Conservation (phyloP, 2,329 filamentous ascomycete species). For the Aspergillus costaricaensis region DNA sequence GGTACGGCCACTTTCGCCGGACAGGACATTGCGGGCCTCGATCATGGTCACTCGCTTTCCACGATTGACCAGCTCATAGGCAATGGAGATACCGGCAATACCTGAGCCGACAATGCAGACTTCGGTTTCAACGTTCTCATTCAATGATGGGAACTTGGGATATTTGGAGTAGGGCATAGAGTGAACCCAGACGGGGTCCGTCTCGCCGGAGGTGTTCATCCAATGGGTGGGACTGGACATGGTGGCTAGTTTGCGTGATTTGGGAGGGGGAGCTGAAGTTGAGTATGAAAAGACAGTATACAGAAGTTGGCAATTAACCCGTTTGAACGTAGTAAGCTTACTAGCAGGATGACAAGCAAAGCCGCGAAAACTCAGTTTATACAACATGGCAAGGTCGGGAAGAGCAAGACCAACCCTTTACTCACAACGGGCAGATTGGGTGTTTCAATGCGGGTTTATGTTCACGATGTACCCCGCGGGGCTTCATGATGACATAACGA, state of each 20-base stretch:
- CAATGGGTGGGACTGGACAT: not conserved
- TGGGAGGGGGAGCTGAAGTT: no score
- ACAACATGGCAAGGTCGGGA: no score
- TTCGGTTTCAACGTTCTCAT: slow-evolving; percentile 49
- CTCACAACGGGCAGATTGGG: no score
- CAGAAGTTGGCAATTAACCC: no score
- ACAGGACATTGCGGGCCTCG: slow-evolving; percentile 57
- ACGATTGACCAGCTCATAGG: slow-evolving; percentile 56
- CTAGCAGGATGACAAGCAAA: no score
- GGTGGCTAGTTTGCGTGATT: not conserved
- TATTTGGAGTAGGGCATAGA: slow-evolving; percentile 48
- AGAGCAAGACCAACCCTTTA: no score
- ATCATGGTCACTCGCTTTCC: slow-evolving; percentile 55
- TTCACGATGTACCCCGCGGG: no score
- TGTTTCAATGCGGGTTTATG: no score
- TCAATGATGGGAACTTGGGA: slow-evolving; percentile 48
- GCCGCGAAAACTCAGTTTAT: no score
- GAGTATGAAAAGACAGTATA: no score
- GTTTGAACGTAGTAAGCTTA: no score
- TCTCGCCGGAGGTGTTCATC: slow-evolving; percentile 52
- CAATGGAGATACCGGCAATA: slow-evolving; percentile 54
- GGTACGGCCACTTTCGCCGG: slow-evolving; percentile 56
- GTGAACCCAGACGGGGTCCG: slow-evolving; percentile 58
- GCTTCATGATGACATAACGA: no score
- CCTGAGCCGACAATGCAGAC: slow-evolving; percentile 56